Evolutionary conservation across 2,329 filamentous ascomycete species (phyloP).

Genomic region (Claviceps sp.): DNA sequence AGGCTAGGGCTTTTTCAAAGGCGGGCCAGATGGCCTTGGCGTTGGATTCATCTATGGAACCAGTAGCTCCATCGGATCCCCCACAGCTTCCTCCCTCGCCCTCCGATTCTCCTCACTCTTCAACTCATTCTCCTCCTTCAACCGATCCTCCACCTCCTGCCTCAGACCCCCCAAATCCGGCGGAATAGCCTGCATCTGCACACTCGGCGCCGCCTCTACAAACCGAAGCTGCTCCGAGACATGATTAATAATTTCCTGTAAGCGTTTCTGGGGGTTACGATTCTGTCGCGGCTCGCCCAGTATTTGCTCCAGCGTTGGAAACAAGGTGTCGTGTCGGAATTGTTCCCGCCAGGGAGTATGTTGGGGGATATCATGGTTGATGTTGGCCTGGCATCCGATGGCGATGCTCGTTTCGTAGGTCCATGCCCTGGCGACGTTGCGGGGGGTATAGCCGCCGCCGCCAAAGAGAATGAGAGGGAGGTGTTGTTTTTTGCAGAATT

Average conservation of each 20-base stretch:
- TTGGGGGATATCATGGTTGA: conserved; percentile 59
- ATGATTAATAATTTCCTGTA: conserved; percentile 62
- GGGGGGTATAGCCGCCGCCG: conserved; percentile 89
- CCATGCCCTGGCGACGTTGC: conserved; percentile 94
- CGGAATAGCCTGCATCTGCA: conserved; percentile 70
- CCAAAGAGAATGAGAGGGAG: conserved; percentile 83
- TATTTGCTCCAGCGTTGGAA: conserved; percentile 69
- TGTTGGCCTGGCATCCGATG: conserved; percentile 57
- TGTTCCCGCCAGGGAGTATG: conserved; percentile 79
- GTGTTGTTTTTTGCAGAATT: conserved; percentile 69
- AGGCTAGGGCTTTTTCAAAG: too few relatives aligned
- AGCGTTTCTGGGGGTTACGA: conserved; percentile 62
- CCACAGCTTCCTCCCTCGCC: conserved; percentile 43
- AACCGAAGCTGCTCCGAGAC: conserved; percentile 80
- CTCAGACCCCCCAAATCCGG: conserved; percentile 58
- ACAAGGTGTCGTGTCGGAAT: conserved; percentile 77
- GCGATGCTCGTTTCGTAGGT: conserved; percentile 91
- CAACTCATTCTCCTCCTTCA: conserved; percentile 52
- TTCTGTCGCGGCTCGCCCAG: conserved; percentile 59
- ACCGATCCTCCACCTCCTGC: conserved; percentile 53
- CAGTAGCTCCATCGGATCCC: conserved; percentile 42
- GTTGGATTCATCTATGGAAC: too few relatives aligned
- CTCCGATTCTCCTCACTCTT: conserved; percentile 39
- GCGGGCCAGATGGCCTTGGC: too few relatives aligned
- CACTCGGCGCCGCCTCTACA: conserved; percentile 71